Percentiles rank a stretch among this genome's conserved stretches.
These are phyloP conservation scores for Xylaria scruposa DNA, from an alignment of 495 filamentous ascomycete genomes.

Conservation along the genomic window DNA sequence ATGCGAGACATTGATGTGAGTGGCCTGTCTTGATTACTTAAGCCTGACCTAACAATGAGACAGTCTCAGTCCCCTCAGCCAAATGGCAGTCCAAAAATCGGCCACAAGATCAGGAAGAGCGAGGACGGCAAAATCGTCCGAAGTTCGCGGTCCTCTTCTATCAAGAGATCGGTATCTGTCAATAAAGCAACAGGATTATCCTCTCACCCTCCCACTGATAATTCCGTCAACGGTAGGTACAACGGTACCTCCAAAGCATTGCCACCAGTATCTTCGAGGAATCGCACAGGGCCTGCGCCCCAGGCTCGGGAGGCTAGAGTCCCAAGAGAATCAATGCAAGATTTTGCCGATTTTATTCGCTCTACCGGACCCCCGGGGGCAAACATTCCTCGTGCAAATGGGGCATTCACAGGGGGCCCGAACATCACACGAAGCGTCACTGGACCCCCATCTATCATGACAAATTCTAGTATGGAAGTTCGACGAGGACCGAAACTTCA, in stretches of 20 bases:
- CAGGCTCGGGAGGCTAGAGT: slow-evolving; percentile 73
- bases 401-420: slow-evolving; percentile 8
- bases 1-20: slow-evolving; percentile 87
- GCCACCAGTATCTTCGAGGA: slow-evolving; percentile 39
- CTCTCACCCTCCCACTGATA: slow-evolving; percentile 46
- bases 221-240: slow-evolving; percentile 37
- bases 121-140: slow-evolving; percentile 46
- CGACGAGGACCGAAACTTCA: slow-evolving; percentile 56
- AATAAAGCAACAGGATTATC: slow-evolving; percentile 47
- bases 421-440: slow-evolving; percentile 32
- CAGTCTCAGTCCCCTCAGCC: slow-evolving; percentile 44
- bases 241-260: slow-evolving; percentile 38
- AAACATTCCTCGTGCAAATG: slow-evolving; percentile 32
- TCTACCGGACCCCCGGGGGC: slow-evolving; percentile 72
- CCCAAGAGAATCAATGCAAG: slow-evolving; percentile 67
- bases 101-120: slow-evolving; percentile 47
- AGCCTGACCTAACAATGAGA: slow-evolving; percentile 40
- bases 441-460: slow-evolving; percentile 34
- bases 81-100: slow-evolving; percentile 44
- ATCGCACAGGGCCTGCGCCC: slow-evolving; percentile 43
- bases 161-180: slow-evolving; percentile 47
- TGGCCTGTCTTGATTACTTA: slow-evolving; percentile 12
- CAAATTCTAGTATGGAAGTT: slow-evolving; percentile 45
- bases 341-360: slow-evolving; percentile 87
- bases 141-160: slow-evolving; percentile 51